Evolutionary conservation across 371 early-diverging fungal genomes (phyloP), one percentile per base, ranked within the genome.

Genomic region (Mucor velutinosus): DNA sequence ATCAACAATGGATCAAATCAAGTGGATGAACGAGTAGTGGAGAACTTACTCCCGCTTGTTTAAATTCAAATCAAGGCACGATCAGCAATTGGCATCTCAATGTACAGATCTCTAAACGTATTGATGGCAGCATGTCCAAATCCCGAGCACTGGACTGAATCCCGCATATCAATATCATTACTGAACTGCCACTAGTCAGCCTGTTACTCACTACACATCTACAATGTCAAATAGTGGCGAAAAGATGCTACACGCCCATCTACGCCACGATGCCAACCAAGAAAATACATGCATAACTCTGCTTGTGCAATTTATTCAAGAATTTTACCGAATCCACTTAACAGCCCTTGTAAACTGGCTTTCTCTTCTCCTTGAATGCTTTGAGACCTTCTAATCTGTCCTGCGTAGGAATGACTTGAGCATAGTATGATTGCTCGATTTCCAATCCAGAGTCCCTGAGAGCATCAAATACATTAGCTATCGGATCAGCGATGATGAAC

Each of bases 341-440:
- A 53, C 82, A 72, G 19, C 97, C 97, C 68, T 91, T 93, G 87
- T 94, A 98, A 7, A 91, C 82, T 37, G 76, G 73, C 60, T 70
- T 73, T 70, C 73, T 70, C 63, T 73, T 85, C 67, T 82, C 84
- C 62, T 78, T 81, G 62, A 89, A 87, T 3, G 89, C 82, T 41
- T 60, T 27, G 57, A 89, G 69, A 69, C 97, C 98, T 80, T 99
- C 99, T 65, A 97, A 67, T 53, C 98, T 83, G 81, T 99, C 99
- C 72, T 97, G 88, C 1, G 99, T 97, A 1, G 94, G 96, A 67
- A 99, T 92, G 17, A 97, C 89, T 67, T 94, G 94, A 1, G 93
- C 94, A 74, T 99, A 99, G 77, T 96, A 97, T n/a, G 90, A 82
- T 76, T 97, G 93, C 76, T 99, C 99, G 51, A 97, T 82, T 33